Base-by-base conservation (phyloP, 768 basidiomycete genomes). In the Mycena haematopus region DNA sequence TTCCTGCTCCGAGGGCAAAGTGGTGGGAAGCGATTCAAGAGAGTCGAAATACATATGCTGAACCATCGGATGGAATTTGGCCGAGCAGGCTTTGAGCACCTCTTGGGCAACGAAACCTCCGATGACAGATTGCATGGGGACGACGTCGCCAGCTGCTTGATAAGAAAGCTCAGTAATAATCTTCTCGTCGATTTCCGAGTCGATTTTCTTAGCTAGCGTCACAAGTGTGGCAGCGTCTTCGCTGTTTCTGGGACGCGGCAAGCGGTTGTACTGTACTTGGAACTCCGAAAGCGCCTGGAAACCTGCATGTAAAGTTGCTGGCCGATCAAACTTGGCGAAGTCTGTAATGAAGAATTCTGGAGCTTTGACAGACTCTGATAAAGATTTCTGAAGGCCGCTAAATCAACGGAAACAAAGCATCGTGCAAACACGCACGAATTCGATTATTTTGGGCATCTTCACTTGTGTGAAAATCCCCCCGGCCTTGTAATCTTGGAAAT, bases 41-140 rank as follows among this genome's bases (percentile, higher is more conserved):
- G 97, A 96, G 76, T 99, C 97, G 72, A 98, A 95, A 82, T 98
- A 99, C 74, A 98, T 81, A 75, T 93, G 86, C 73, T 99, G 97
- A 53, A 95, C 78, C 85, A 95, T 91, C 1, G 97, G 97, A 70
- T 96, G 93, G 82, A 99, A 99, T 79, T 99, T 99, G 63, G 95
- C 94, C 42, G 95, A 95, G 76, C 90, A 92, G 2, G 96, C 96
- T 77, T 99, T 99, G 68, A 99, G 84, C 22, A 95, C 92, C 73
- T 99, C 97, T 75, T 99, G 97, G 9, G 96, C 97, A 56, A 98
- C 95, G 71, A 99, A 99, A 4, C 95, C 97, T 66, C 97, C 97
- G 62, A 98, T 84, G 53, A 99, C 95, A 19, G 97, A 96, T 59
- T 91, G 86, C 61, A 99, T 79, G 17, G 97, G 96, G 21, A 95